Base-by-base conservation (phyloP, 371 early-diverging fungal genomes). In the Mucor irregularis region DNA sequence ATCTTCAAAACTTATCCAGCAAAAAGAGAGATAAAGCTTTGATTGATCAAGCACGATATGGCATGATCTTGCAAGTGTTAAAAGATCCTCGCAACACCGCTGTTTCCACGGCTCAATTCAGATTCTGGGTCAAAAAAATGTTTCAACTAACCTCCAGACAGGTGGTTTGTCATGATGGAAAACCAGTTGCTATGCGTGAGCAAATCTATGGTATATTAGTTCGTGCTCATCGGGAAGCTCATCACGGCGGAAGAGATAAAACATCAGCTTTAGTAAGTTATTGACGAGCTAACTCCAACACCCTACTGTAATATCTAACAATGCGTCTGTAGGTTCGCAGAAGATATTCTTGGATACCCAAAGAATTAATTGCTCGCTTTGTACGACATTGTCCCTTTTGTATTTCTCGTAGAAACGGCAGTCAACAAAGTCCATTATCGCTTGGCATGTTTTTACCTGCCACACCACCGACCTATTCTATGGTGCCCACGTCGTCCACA, bases 91-190 rank as follows among this genome's bases (percentile, higher is more conserved):
- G 78, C 25, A 84, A 84, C 45, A 84, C 85, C 0, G 74, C 81
- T 10, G 66, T 81, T 4, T 82, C 82, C 2, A 84, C 85, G 4
- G 85, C 85, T 4, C 85, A 84, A 54, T 84, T 84, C 56, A 69
- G 82, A 16, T 84, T 84, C 52, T 84, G 85, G 82, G 85, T 80
- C n/a, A 84, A 84, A 49, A 84, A 82, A 50, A 84, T 84, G 85
- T 84, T 84, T 52, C 77, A 76, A 34, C 69, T 84, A 4, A 59
- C 62, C 9, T 52, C 74, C 21, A 69, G 72, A 24, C 64, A 77
- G 6, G 54, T 72, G 21, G 78, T 84, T 22, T 82, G 77, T 45
- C 84, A 84, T 49, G 75, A 73, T 21, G 74, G 78, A 11, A 84
- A 84, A 25, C 82, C 82, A 0, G 81, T 84, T 2, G 82, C 85